These are phyloP conservation scores for Clavaria fumosa DNA, from an alignment of 768 basidiomycete genomes.

Conservation along the genomic window DNA sequence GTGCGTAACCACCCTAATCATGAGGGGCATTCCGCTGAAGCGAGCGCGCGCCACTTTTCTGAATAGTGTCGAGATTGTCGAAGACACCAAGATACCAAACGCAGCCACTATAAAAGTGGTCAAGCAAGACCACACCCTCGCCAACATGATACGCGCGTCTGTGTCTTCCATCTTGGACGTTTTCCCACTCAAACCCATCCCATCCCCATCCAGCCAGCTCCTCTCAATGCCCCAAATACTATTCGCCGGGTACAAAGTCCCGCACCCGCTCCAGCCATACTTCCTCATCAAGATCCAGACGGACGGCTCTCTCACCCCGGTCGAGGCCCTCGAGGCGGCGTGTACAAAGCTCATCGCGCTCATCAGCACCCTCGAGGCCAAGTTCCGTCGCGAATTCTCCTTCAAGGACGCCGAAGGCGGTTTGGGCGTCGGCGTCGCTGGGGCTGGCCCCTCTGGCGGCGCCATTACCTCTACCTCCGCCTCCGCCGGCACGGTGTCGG, in stretches of 20 bases:
- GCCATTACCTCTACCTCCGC: no score
- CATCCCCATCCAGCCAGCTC: constrained; percentile 50
- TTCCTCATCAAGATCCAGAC: constrained; percentile 95
- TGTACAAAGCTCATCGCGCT: constrained; percentile 68
- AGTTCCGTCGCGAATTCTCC: constrained; percentile 73
- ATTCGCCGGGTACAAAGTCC: constrained; percentile 97
- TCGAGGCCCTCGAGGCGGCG: constrained; percentile 69
- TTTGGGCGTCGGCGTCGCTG: constrained; percentile 4
- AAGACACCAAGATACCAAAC: constrained; percentile 97
- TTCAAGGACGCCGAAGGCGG: constrained; percentile 51
- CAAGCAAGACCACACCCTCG: constrained; percentile 96
- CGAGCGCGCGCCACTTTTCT: background rate
- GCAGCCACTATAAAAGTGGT: constrained; percentile 89
- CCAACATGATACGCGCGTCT: constrained; percentile 91
- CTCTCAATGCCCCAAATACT: constrained; percentile 75
- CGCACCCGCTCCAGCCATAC: constrained; percentile 88
- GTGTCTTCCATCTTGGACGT: constrained; percentile 17
- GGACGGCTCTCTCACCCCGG: constrained; percentile 72
- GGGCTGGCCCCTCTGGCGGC: constrained; percentile 38
- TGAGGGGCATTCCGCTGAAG: background rate
- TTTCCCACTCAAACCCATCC: constrained; percentile 3
- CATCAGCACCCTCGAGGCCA: constrained; percentile 49
- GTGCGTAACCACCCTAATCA: constrained; percentile 38
- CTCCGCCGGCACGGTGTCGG: no score
- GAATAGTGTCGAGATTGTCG: constrained; percentile 69